Conservation (phyloP, 257 asterid genomes). For the Scutellaria galericulata region DNA sequence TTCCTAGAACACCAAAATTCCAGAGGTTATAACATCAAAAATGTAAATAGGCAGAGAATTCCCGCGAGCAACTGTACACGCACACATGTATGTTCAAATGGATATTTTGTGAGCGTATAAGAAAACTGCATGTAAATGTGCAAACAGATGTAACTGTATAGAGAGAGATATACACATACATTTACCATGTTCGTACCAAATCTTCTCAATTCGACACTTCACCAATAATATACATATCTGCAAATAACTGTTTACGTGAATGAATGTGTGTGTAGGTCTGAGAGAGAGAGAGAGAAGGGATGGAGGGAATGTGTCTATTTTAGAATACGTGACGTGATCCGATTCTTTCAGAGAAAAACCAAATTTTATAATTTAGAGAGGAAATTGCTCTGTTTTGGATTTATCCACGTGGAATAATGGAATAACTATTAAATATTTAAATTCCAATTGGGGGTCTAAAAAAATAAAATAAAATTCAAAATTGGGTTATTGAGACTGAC, state of each 20-base stretch:
- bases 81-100: conserved; percentile 1
- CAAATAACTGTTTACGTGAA: conserved; percentile 24
- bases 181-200: conserved; percentile 30
- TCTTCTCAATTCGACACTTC: conserved; percentile 25
- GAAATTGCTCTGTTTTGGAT: neutral
- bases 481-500: no score
- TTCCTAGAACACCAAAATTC: conserved; percentile 35
- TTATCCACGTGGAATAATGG: neutral
- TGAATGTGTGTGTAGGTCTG: neutral
- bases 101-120: conserved; percentile 17
- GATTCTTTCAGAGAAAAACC: conserved; percentile 2
- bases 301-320: conserved; percentile 10
- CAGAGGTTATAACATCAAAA: conserved; percentile 23
- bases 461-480: no score
- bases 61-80: conserved; percentile 12
- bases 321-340: conserved; percentile 23
- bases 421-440: neutral
- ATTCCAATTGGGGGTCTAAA: no score
- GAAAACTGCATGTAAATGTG: conserved; percentile 8
- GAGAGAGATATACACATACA: neutral
- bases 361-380: neutral
- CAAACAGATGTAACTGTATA: neutral
- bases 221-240: conserved; percentile 4
- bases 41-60: conserved; percentile 3
- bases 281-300: conserved; percentile 15